A percentile compares a stretch with the other conserved stretches of the same genome.
phyloP scores from a whole-genome alignment of 2,329 filamentous ascomycete genomes.

The Periconia sp. region DNA sequence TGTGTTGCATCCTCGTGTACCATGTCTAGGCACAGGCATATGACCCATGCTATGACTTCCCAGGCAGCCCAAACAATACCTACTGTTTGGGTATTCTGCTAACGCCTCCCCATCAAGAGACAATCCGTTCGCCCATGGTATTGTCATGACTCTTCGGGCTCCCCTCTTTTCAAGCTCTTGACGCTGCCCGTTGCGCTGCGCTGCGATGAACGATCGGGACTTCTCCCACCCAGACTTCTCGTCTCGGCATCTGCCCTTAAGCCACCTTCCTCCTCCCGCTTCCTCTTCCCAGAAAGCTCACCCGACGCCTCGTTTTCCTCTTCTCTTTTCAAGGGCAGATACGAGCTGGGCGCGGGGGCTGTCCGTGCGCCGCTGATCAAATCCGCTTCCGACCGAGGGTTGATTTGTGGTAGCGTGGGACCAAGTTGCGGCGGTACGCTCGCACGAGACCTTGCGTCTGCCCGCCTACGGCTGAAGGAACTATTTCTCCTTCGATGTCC shows the following conservation, averaged over 20 bases:
- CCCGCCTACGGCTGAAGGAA: conserved; percentile 38
- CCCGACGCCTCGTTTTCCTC: conserved; percentile 16
- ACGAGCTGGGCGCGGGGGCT: conserved; percentile 32
- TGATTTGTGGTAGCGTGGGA: conserved; percentile 35
- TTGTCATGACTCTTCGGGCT: conserved; percentile 25
- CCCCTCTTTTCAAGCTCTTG: conserved; percentile 35
- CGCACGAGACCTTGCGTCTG: conserved; percentile 32
- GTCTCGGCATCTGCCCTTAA: conserved; percentile 25
- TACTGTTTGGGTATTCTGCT: neutral
- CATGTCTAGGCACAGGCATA: too few relatives aligned
- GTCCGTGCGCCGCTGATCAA: conserved; percentile 39
- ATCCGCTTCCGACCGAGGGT: conserved; percentile 35
- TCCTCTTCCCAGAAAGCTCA: conserved; percentile 35
- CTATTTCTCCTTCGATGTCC: conserved; percentile 34
- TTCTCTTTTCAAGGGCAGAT: conserved; percentile 33
- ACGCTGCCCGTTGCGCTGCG: conserved; percentile 37
- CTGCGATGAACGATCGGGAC: conserved; percentile 38
- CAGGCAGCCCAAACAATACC: too few relatives aligned
- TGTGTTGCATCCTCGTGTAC: too few relatives aligned
- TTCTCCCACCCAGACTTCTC: conserved; percentile 31
- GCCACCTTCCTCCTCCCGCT: conserved; percentile 28
- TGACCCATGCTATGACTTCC: too few relatives aligned
- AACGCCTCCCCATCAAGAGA: neutral
- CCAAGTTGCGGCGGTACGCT: conserved; percentile 41
- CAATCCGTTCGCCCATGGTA: neutral